Conservation (phyloP, 2,329 filamentous ascomycete species). For the Pseudofabraea citricarpa region DNA sequence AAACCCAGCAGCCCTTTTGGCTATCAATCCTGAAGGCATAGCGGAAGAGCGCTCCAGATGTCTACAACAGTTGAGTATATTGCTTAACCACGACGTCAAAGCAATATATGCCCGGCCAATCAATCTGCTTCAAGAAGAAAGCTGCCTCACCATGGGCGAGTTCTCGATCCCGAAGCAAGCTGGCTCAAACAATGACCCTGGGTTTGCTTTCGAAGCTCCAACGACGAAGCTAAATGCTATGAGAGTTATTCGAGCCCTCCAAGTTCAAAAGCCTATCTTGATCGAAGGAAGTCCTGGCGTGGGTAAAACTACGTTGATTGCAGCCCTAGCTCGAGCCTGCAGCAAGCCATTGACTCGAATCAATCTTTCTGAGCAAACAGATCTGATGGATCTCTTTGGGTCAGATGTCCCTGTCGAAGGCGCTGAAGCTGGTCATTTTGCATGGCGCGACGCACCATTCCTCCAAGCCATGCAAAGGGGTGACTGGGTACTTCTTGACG, state of each 20-base stretch:
- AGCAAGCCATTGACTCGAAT: conserved; percentile 85
- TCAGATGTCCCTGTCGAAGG: conserved; percentile 94
- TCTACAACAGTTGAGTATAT: conserved; percentile 62
- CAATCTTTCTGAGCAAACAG: conserved; percentile 96
- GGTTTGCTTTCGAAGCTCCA: conserved; percentile 79
- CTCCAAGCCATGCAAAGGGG: conserved; percentile 94
- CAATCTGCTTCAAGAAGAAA: conserved; percentile 48
- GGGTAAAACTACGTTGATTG: conserved; percentile 91
- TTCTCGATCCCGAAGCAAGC: conserved; percentile 61
- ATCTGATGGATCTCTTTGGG: conserved; percentile 95
- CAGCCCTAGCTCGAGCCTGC: conserved; percentile 74
- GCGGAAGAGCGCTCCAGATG: conserved; percentile 68
- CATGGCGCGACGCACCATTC: conserved; percentile 94
- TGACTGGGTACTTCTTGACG: conserved; percentile 93
- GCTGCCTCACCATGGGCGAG: conserved; percentile 62
- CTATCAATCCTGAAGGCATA: conserved; percentile 65
- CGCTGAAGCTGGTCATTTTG: conserved; percentile 84
- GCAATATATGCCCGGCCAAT: conserved; percentile 61
- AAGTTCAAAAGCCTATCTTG: conserved; percentile 84
- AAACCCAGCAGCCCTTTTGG: conserved; percentile 84
- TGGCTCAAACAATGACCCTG: conserved; percentile 45
- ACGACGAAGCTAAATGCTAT: conserved; percentile 89
- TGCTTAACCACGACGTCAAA: conserved; percentile 61
- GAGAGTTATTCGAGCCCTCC: conserved; percentile 82
- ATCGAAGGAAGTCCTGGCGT: conserved; percentile 97